A percentile compares a stretch with the other conserved stretches of the same genome.
These are phyloP conservation scores for Globisporangium ultimum DNA, from an alignment of 352 stramenopile genomes.

Conservation along the genomic window DNA sequence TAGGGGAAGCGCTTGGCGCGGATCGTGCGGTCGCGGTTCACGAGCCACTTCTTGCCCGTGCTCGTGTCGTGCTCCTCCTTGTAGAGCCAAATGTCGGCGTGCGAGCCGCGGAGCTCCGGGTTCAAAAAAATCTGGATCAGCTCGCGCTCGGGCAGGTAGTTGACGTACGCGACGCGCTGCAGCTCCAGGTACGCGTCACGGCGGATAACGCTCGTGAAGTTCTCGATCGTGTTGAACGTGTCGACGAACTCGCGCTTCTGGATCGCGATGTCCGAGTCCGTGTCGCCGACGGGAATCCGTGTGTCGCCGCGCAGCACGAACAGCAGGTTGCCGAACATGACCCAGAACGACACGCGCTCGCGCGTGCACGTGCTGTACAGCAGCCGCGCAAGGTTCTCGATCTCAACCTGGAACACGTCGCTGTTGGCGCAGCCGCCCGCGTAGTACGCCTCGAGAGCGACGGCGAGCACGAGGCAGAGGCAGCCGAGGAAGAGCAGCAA, in stretches of 20 bases:
- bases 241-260: constrained; percentile 52
- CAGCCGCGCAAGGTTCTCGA: constrained; percentile 61
- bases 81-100: constrained; percentile 83
- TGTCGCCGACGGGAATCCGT: constrained; percentile 69
- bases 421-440: constrained; percentile 58
- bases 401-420: constrained; percentile 63
- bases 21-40: constrained; percentile 75
- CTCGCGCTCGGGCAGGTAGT: constrained; percentile 52
- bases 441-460: constrained; percentile 64
- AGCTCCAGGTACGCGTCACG: constrained; percentile 48
- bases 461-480: constrained; percentile 34
- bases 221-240: constrained; percentile 42
- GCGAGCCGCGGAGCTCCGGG: constrained; percentile 38
- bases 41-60: constrained; percentile 40
- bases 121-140: constrained; percentile 68
- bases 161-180: constrained; percentile 37
- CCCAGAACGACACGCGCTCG: constrained; percentile 59
- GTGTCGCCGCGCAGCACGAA: constrained; percentile 67
- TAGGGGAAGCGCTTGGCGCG: constrained; percentile 57
- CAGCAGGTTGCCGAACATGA: constrained; percentile 69
- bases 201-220: constrained; percentile 46
- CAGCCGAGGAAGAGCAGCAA: constrained; percentile 28
- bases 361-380: constrained; percentile 51
- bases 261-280: constrained; percentile 75
- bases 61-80: constrained; percentile 35